phyloP scores from a whole-genome alignment of 2,329 filamentous ascomycete genomes.

The Fusarium mangiferae region DNA sequence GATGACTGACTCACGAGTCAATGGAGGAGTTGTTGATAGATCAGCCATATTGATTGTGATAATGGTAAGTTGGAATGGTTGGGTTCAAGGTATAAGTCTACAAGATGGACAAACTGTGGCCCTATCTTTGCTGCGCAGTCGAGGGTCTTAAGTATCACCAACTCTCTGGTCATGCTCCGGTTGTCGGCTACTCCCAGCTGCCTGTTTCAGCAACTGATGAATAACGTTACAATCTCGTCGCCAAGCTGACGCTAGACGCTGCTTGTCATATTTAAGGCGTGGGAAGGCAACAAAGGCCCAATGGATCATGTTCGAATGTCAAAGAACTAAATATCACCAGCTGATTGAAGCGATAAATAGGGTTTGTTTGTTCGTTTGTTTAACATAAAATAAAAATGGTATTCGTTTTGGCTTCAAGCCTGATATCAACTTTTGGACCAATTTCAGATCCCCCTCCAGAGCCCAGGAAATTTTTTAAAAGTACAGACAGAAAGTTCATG shows the following conservation, averaged over 20 bases:
- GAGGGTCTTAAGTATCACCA: constrained; percentile 8
- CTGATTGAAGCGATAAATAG: background rate
- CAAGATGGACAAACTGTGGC: background rate
- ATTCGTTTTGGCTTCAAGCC: constrained; percentile 37
- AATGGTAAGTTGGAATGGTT: background rate
- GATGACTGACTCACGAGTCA: constrained; percentile 78
- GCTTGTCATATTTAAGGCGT: constrained; percentile 25
- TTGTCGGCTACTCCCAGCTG: constrained; percentile 24
- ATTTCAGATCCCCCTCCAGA: constrained; percentile 38
- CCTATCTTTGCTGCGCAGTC: background rate
- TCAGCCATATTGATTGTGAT: constrained; percentile 60
- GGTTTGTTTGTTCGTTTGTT: background rate
- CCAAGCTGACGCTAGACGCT: constrained; percentile 5
- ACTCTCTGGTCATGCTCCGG: constrained; percentile 2
- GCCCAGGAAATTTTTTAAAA: constrained; percentile 40
- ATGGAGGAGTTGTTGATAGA: constrained; percentile 65
- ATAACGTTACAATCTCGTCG: background rate
- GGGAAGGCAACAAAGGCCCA: background rate
- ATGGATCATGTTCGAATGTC: background rate
- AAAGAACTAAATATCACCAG: background rate
- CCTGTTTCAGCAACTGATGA: constrained; percentile 12
- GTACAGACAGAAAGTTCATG: constrained; percentile 42
- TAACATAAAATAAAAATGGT: constrained; percentile 34
- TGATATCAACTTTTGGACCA: constrained; percentile 45
- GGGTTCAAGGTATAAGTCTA: background rate